Evolutionary conservation across 371 early-diverging fungal genomes (phyloP), one percentile per base, ranked within the genome.

Genomic region (Actinomortierella ambigua): DNA sequence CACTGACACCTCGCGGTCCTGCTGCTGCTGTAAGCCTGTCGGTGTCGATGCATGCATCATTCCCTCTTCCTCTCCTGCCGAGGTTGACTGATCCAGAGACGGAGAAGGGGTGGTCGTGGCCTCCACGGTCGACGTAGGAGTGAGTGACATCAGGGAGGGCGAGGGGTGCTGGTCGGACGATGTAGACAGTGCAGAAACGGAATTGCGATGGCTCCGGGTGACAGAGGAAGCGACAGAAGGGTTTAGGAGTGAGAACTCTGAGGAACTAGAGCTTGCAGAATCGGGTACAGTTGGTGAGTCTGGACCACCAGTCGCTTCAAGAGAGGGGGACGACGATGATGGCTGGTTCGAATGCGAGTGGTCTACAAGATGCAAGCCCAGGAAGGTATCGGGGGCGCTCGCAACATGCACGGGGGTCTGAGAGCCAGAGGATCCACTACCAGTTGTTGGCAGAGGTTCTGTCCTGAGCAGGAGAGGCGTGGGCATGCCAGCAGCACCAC

Each of bases 231-330:
- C 34, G 24, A 42, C 26, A 3, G 73, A 66, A 9, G 73, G 73
- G 51, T 56, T 50, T 40, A 71, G 63, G 15, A 71, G 23, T 5
- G 63, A 71, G 43, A 53, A 71, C 34, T 71, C 73, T 3, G 73
- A 71, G 23, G 55, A 24, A 11, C 61, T 44, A 17, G 69, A 52
- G 8, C 56, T 62, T 5, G 59, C 26, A 1, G 68, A 62, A 0
- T 50, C 62, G 53, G 62, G 55, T 23, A 41, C 29, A 3, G 3
- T 34, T 23, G 55, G 55, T 9, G 28, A 34, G 14, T 57, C 53
- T 39, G 29, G 61, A 26, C 6, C 18, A 29, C 17, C 20, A 48
- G 22, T n/a, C n/a, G n/a, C n/a, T n/a, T n/a, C 46, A 24, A 24
- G n/a, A 48, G 47, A n/a, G n/a, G 7, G 2, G 2, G 51, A 46